Evolutionary conservation across 1,284 basidiomycete species (phyloP).

Genomic region (Bjerkandera adusta): DNA sequence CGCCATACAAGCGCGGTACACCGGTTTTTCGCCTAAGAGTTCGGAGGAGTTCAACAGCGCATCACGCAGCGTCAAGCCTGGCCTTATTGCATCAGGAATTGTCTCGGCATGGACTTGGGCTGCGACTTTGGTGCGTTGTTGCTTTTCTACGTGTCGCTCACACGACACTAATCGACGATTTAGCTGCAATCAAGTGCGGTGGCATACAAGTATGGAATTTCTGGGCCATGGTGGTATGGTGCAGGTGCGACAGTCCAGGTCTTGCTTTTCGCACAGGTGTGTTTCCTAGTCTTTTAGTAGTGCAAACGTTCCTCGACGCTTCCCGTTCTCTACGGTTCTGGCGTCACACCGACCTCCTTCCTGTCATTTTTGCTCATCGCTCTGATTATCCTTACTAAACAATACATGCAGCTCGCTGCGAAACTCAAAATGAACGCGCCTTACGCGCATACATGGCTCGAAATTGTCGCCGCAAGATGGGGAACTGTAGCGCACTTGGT

Average conservation of each 20-base stretch:
- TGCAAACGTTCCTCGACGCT: no score
- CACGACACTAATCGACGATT: no score
- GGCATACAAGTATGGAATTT: conserved; percentile 81
- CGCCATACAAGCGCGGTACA: conserved; percentile 70
- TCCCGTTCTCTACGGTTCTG: no score
- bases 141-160: no score
- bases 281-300: no score
- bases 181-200: conserved; percentile 77
- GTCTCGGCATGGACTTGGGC: conserved; percentile 90
- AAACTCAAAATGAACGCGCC: conserved; percentile 65
- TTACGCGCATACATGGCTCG: conserved; percentile 57
- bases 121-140: conserved; percentile 64
- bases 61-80: conserved; percentile 81
- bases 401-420: conserved; percentile 40
- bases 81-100: conserved; percentile 87
- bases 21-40: conserved; percentile 66
- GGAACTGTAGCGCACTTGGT: conserved; percentile 57
- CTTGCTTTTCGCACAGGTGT: conserved; percentile 42
- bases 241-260: conserved; percentile 52
- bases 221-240: conserved; percentile 48
- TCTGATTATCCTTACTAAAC: no score
- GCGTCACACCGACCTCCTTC: no score
- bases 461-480: conserved; percentile 59
- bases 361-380: no score
- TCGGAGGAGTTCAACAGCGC: conserved; percentile 85